phyloP scores from a whole-genome alignment of 306 rosid genomes.

The Vicia faba region DNA sequence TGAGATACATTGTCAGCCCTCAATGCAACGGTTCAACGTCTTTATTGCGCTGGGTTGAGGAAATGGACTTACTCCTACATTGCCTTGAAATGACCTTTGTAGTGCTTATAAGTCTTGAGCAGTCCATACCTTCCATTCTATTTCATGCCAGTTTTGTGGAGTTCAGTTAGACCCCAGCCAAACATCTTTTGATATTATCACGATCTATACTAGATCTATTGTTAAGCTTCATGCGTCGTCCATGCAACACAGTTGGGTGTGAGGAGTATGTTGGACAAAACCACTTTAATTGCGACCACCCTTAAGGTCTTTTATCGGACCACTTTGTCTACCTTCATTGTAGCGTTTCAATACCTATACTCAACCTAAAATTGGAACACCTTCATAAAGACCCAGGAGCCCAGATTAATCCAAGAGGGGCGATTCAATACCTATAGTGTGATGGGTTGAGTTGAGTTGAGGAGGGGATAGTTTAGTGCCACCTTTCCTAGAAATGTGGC shows the following conservation, averaged over 20 bases:
- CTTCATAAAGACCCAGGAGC: no score
- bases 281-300: background rate
- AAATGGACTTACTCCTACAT: background rate
- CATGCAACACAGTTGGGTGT: background rate
- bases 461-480: slow-evolving; percentile 2
- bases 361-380: no score
- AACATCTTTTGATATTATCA: background rate
- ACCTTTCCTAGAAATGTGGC: background rate
- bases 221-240: background rate
- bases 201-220: background rate
- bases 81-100: background rate
- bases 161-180: background rate
- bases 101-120: slow-evolving; percentile 1
- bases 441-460: background rate
- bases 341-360: background rate
- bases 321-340: background rate
- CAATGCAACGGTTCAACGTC: background rate
- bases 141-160: background rate
- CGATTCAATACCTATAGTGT: background rate
- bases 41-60: background rate
- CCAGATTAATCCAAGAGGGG: no score
- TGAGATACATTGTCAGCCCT: background rate
- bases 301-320: background rate
- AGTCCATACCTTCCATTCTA: background rate
- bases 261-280: background rate